phyloP scores from a whole-genome alignment of 2,329 filamentous ascomycete species.

The Aureobasidium pullulans region DNA sequence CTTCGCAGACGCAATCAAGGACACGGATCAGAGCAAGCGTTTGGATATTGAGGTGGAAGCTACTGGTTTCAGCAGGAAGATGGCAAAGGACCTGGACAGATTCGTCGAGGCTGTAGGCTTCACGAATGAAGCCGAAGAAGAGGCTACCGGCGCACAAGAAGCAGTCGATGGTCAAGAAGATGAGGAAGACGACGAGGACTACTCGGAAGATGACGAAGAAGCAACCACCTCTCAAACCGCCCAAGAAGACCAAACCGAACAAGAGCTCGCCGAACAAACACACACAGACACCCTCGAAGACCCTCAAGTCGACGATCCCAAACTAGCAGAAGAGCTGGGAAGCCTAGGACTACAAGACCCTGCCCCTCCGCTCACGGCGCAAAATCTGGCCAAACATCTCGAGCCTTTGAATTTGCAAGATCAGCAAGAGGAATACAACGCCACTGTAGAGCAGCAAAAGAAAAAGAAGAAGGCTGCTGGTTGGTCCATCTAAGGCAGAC shows the following conservation, averaged over 20 bases:
- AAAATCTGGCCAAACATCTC: slow-evolving; percentile 12
- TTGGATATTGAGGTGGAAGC: slow-evolving; percentile 86
- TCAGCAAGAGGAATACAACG: slow-evolving; percentile 20
- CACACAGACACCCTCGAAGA: slow-evolving; percentile 9
- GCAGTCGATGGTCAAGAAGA: slow-evolving; percentile 32
- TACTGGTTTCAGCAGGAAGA: slow-evolving; percentile 93
- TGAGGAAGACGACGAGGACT: slow-evolving; percentile 32
- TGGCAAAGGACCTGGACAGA: slow-evolving; percentile 85
- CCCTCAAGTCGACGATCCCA: slow-evolving; percentile 19
- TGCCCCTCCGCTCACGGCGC: neutral
- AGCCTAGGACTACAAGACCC: slow-evolving; percentile 1
- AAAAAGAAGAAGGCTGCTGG: slow-evolving; percentile 30
- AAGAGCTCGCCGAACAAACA: neutral
- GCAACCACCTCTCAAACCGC: slow-evolving; percentile 18
- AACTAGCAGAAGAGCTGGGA: slow-evolving; percentile 19
- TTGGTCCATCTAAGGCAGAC: slow-evolving; percentile 27
- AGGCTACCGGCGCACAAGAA: slow-evolving; percentile 30
- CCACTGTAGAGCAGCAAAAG: slow-evolving; percentile 24
- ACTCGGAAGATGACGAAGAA: slow-evolving; percentile 12
- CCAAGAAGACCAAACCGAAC: slow-evolving; percentile 13
- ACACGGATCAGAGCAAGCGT: slow-evolving; percentile 58
- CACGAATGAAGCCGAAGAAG: slow-evolving; percentile 38
- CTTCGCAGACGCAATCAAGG: slow-evolving; percentile 76
- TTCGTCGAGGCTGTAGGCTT: slow-evolving; percentile 71
- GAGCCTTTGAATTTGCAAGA: slow-evolving; percentile 25